Percentiles rank a stretch among this genome's conserved stretches.
Evolutionary conservation across 139 green algal species (phyloP).

Genomic region (Marvania coccoides): DNA sequence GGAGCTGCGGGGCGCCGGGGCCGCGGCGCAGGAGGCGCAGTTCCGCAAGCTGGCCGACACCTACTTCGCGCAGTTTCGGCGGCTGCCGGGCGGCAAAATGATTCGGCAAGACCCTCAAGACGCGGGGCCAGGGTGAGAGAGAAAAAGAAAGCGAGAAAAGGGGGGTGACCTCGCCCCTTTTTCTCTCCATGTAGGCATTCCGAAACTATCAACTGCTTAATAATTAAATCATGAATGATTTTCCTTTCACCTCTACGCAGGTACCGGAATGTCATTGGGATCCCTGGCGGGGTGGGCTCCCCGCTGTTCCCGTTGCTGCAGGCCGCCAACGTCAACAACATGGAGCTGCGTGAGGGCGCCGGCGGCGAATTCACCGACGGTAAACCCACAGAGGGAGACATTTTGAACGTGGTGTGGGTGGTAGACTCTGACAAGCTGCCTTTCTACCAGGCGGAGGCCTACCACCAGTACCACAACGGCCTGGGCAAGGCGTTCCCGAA

Average conservation of each 20-base stretch:
- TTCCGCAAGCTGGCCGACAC: constrained; percentile 50
- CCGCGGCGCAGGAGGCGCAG: constrained; percentile 9
- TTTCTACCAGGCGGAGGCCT: constrained; percentile 77
- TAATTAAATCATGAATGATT: background rate
- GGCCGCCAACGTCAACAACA: constrained; percentile 66
- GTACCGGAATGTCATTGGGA: constrained; percentile 79
- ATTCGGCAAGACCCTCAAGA: constrained; percentile 66
- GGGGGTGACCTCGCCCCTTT: too few relatives aligned
- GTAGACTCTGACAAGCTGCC: constrained; percentile 61
- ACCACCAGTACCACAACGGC: constrained; percentile 83
- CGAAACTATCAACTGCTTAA: too few relatives aligned
- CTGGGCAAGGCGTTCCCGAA: constrained; percentile 27
- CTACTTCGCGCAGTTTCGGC: constrained; percentile 51
- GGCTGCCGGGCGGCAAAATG: constrained; percentile 30
- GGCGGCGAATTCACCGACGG: constrained; percentile 34
- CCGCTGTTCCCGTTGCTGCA: constrained; percentile 58
- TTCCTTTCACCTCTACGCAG: constrained; percentile 1
- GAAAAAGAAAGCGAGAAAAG: too few relatives aligned
- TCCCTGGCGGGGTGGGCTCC: constrained; percentile 65
- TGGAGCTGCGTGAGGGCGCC: constrained; percentile 59
- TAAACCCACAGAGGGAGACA: constrained; percentile 37
- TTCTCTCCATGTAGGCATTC: too few relatives aligned
- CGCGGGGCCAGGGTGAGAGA: constrained; percentile 17
- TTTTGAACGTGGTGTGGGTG: constrained; percentile 46
- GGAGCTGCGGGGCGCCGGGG: constrained; percentile 21